Conservation (phyloP, 2,329 filamentous ascomycete genomes). For the Lecanoromycetidae sp. region DNA sequence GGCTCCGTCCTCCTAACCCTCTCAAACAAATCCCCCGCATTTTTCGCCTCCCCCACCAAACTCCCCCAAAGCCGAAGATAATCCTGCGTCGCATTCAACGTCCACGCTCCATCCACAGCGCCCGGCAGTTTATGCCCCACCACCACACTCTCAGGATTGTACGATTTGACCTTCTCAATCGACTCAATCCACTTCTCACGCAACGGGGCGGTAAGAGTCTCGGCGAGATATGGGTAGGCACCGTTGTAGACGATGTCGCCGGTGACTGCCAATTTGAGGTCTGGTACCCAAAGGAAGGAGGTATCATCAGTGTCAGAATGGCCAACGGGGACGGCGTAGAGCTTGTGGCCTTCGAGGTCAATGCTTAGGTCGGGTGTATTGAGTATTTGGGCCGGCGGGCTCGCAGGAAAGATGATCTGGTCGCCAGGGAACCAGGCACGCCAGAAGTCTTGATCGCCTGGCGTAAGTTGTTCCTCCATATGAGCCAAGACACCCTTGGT, state of each 20-base stretch:
- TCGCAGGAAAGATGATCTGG: neutral
- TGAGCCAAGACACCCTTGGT: constrained; percentile 18
- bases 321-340: neutral
- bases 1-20: neutral
- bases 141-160: constrained; percentile 26
- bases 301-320: constrained; percentile 25
- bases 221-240: constrained; percentile 27
- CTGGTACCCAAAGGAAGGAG: constrained; percentile 28
- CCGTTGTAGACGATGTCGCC: constrained; percentile 32
- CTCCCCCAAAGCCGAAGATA: constrained; percentile 21
- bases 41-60: neutral
- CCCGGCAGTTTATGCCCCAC: constrained; percentile 23
- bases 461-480: constrained; percentile 18
- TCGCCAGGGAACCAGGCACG: constrained; percentile 3
- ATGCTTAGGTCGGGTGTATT: neutral
- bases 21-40: constrained; percentile 8
- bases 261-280: constrained; percentile 26
- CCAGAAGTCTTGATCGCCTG: neutral
- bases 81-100: constrained; percentile 21
- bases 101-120: constrained; percentile 23
- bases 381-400: neutral
- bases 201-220: constrained; percentile 25
- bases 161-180: constrained; percentile 24
- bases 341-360: constrained; percentile 1
- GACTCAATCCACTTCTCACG: constrained; percentile 26